Base-by-base conservation (phyloP, 2,329 filamentous ascomycete species). In the Colletotrichum orchidophilum region DNA sequence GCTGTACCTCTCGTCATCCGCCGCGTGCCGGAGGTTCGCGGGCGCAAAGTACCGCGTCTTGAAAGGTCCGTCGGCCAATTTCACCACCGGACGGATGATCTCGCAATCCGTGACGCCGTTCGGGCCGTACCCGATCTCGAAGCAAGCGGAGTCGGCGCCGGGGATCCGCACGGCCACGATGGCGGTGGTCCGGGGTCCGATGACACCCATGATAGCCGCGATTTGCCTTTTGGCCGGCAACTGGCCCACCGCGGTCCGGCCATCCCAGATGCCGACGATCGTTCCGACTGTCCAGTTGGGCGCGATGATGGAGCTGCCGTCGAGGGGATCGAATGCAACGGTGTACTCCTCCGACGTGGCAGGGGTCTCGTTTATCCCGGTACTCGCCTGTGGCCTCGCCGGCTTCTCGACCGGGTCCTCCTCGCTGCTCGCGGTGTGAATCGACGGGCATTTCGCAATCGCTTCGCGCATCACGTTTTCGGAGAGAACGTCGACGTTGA, bases 311-410 rank as follows among this genome's bases (percentile, higher is more conserved):
- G 87, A 91, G 77, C 87, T 89, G 12, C 90, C 90, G 74, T 92
- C 90, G 0, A 92, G 84, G 0, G 90, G 90, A 74, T 92, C 90
- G 74, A 91, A 92, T 0, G 88, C 89, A 9, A 91, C 79, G 0
- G 88, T 86, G 78, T 91, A 91, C 31, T 80, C 76, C 74, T 90
- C 86, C 11, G 60, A 7, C 11, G 63, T 59, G 21, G 13, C 33
- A 15, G 61, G n/a, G 7, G 39, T 21, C 8, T 63, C 35, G 3
- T 68, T 26, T 1, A 66, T 29, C 1, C 53, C 26, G 7, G 55
- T 53, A n/a, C 29, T 55, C 3, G 29, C n/a, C 2, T 9, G 21
- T 5, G 24, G 52, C 15, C 70, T 53, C 1, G 60, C 66, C 1
- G 63, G 63, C 70, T 78, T 78, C 78, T 90, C 88, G 1, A 88